Base-by-base conservation (phyloP, 225 moss, liverwort and hornwort genomes). In the Thuidium tamariscinum region DNA sequence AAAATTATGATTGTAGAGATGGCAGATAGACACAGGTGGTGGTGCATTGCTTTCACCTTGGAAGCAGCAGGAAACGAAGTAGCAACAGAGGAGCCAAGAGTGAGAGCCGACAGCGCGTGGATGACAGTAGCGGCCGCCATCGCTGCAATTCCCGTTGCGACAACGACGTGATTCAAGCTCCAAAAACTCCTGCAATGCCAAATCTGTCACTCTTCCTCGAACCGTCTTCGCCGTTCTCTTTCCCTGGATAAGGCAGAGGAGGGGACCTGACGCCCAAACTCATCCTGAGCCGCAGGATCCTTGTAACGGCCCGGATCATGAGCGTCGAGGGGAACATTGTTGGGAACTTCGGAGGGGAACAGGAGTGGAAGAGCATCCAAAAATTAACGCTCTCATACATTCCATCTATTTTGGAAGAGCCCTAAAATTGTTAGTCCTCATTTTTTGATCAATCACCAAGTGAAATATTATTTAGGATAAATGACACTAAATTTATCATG, bases 31-130 rank as follows among this genome's bases (percentile, higher is more conserved):
- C 7, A 29, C 20, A 29, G 30, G 44, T 4, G 55, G 37, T 10
- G 77, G 9, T 55, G 76, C 55, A 55, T 55, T 54, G 22, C 16
- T 7, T 55, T 76, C n/a, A 89, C 86, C 89, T 86, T 79, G 57
- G 86, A 79, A 86, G 83, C 39, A 56, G 82, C 66, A 37, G 83
- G 57, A 44, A 86, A 83, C 46, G 86, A 71, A 79, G 79, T 37
- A 65, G 73, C 44, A n/a, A 18, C 64, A 17, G 82, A 75, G 75
- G 55, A 64, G 41, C 89, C 86, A 3, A 89, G 86, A 73, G 89
- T 70, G 66, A 86, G 83, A 83, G 86, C 74, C 41, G 89, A 79
- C 1, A 89, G 73, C 39, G 86, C 83, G 86, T 89, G 86, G 13
- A 27, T 73, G 79, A 88, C 59, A 54, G 46, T 42, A 37, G 87